phyloP scores from a whole-genome alignment of 2,329 filamentous ascomycete species.

The Orbilia javanica region DNA sequence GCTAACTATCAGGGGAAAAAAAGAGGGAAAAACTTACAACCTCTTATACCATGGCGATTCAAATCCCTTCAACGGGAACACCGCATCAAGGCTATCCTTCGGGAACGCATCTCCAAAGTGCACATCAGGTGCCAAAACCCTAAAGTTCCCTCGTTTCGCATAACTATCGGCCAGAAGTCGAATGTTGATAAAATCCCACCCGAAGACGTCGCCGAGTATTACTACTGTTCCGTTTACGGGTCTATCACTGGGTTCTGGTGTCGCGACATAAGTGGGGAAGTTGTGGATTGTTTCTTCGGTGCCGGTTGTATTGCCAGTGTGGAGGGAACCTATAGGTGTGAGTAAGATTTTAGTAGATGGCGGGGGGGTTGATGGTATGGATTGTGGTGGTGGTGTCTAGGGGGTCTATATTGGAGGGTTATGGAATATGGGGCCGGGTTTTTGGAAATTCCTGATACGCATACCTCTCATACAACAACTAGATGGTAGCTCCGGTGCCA shows the following conservation, averaged over 20 bases:
- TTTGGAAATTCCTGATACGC: too few species aligned
- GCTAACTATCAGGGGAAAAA: too few species aligned
- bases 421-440: too few species aligned
- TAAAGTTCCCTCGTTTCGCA: conserved; percentile 69
- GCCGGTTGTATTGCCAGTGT: conserved; percentile 68
- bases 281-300: conserved; percentile 68
- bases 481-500: conserved; percentile 43
- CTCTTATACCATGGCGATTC: conserved; percentile 41
- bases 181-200: conserved; percentile 71
- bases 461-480: conserved; percentile 49
- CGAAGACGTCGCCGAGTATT: conserved; percentile 71
- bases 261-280: conserved; percentile 68
- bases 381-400: not conserved
- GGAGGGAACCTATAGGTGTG: conserved; percentile 65
- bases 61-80: conserved; percentile 35
- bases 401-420: not conserved
- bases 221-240: conserved; percentile 69
- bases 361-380: not conserved
- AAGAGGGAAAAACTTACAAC: conserved; percentile 18
- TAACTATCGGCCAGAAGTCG: conserved; percentile 71
- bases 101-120: conserved; percentile 67
- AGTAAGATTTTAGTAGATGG: conserved; percentile 14
- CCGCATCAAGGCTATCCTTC: conserved; percentile 33
- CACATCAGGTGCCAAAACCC: conserved; percentile 72
- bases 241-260: conserved; percentile 61